phyloP scores from a whole-genome alignment of 805 yeast genomes.

The Teunomyces aglyptinius region DNA sequence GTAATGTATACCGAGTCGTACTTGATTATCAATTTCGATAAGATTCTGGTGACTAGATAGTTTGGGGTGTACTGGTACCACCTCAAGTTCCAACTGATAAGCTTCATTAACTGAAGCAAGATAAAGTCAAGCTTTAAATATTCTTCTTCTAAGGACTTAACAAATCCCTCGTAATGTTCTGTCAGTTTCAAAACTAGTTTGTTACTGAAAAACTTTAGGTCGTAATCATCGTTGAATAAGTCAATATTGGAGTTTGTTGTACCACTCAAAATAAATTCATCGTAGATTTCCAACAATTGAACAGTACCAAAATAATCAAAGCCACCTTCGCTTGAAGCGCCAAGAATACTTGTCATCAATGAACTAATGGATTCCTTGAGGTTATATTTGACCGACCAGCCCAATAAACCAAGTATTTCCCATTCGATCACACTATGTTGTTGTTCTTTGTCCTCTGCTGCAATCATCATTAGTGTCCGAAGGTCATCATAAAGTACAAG shows the following conservation, averaged over 20 bases:
- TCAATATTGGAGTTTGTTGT: constrained; percentile 31
- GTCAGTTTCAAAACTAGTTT: constrained; percentile 31
- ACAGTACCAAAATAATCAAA: constrained; percentile 61
- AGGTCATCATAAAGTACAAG: constrained; percentile 66
- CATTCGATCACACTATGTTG: constrained; percentile 67
- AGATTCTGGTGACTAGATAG: constrained; percentile 38
- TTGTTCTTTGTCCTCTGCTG: constrained; percentile 22
- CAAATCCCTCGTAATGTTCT: constrained; percentile 19
- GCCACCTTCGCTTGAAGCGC: constrained; percentile 48
- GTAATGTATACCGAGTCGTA: constrained; percentile 43
- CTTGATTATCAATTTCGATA: constrained; percentile 41
- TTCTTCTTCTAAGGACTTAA: constrained; percentile 23
- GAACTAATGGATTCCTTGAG: constrained; percentile 36
- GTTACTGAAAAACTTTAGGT: constrained; percentile 25
- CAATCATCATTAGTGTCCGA: constrained; percentile 23
- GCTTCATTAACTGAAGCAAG: constrained; percentile 36
- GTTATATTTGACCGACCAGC: constrained; percentile 41
- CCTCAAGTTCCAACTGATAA: constrained; percentile 60
- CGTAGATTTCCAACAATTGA: constrained; percentile 48
- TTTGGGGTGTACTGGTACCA: constrained; percentile 59
- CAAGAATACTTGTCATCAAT: constrained; percentile 48
- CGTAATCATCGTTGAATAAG: constrained; percentile 27
- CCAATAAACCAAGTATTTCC: constrained; percentile 66
- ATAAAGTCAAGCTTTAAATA: constrained; percentile 34
- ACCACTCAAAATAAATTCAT: constrained; percentile 40